Evolutionary conservation across 352 stramenopile genomes (phyloP), one percentile per base, ranked within the genome.

Genomic region (Phytophthora foliorum): DNA sequence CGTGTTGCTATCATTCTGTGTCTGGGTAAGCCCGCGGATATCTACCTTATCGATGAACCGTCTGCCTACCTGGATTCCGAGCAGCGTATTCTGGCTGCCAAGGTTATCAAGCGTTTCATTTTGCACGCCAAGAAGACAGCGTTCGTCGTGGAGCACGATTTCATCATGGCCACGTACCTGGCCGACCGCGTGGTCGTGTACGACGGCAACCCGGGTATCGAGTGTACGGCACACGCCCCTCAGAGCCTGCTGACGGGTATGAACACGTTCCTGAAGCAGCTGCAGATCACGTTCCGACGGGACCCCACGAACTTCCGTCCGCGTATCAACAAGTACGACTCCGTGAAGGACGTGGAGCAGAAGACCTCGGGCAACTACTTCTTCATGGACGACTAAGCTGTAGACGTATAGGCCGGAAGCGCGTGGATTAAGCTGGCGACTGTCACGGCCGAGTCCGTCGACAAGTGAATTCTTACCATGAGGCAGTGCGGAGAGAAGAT

Each of bases 161-260:
- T 99, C 86, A 99, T 99, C 80, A 99, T 99, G 98, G 98, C 97
- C 45, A 99, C 98, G 25, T 99, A 99, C 84, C 85, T 99, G 64
- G 97, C 96, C 48, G 96, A 99, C 76, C 93, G 97, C 46, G 97
- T 99, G 14, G 94, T 99, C 57, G 95, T 99, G 4, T 98, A 99
- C 78, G 86, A 97, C 56, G 98, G 98, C 59, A 65, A 93, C 27
- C 98, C 98, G 29, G 97, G 97, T 77, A 88, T 99, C 53, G 97
- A 99, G 81, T 98, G 96, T 81, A 99, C 98, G 14, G 98, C 98
- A 24, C 89, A 94, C 59, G 76, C 90, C 45, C 98, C 98, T 39
- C 89, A 99, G 84, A 91, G 91, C 53, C 84, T 99, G 57, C 78
- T 99, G 48, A 92, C 88, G 41, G 97, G 98, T 55, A 99, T 99